Evolutionary conservation across 2,329 filamentous ascomycete genomes (phyloP).

Genomic region (Zymoseptoria crescenta): DNA sequence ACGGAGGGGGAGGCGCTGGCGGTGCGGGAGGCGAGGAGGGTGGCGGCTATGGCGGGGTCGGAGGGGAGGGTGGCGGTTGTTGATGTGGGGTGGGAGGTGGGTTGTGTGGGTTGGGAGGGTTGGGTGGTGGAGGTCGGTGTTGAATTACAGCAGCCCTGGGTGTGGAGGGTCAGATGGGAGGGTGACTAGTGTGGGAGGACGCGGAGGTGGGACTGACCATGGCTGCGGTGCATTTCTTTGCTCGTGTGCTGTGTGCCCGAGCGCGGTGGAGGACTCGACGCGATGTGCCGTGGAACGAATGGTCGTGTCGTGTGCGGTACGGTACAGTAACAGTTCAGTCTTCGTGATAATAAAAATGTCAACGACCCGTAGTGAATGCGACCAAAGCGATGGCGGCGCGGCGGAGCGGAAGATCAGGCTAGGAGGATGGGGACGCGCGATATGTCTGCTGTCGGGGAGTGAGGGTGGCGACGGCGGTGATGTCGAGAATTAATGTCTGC

Average conservation of each 20-base stretch:
- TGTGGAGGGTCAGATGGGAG: neutral
- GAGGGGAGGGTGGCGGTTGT: neutral
- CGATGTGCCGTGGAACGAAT: neutral
- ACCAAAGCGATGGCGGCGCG: neutral
- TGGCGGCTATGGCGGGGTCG: neutral
- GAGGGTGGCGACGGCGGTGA: neutral
- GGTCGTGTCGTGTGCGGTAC: neutral
- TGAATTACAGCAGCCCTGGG: conserved; percentile 4
- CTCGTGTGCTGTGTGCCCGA: neutral
- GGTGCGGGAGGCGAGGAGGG: neutral
- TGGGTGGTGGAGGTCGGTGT: neutral
- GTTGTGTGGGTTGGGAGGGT: neutral
- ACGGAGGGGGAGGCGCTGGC: neutral
- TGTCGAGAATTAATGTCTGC: neutral
- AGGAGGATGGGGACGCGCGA: too few relatives aligned
- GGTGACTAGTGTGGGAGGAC: neutral
- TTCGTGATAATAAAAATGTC: neutral
- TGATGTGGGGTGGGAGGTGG: neutral
- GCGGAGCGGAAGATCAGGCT: neutral
- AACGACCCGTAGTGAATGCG: neutral
- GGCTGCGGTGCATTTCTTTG: conserved; percentile 1
- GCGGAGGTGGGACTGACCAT: conserved; percentile 1
- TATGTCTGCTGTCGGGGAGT: neutral
- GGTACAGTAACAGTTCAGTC: neutral
- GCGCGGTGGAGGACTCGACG: neutral